Evolutionary conservation across 257 asterid species (phyloP).

Genomic region (Gynochthodes officinalis): DNA sequence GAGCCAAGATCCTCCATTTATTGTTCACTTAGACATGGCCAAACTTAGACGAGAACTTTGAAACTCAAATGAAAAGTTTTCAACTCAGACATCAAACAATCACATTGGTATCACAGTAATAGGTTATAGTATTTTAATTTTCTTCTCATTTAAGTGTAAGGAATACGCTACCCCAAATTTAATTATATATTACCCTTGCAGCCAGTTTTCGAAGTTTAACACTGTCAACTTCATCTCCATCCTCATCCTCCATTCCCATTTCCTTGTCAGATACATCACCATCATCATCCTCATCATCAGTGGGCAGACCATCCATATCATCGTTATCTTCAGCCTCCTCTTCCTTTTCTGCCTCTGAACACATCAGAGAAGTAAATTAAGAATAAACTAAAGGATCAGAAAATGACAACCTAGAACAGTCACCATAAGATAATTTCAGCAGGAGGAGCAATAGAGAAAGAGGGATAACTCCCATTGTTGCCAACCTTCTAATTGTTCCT

Average conservation of each 20-base stretch:
- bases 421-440: background rate
- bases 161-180: background rate
- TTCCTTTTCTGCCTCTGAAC: slow-evolving; percentile 75
- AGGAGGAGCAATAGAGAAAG: background rate
- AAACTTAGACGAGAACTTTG: background rate
- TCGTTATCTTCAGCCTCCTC: slow-evolving; percentile 73
- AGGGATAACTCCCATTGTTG: background rate
- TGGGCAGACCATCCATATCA: slow-evolving; percentile 68
- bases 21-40: background rate
- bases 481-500: slow-evolving; percentile 92
- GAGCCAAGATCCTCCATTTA: background rate
- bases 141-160: background rate
- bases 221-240: slow-evolving; percentile 82
- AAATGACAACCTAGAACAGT: background rate
- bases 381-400: background rate
- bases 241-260: slow-evolving; percentile 92
- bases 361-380: slow-evolving; percentile 3
- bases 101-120: background rate
- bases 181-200: slow-evolving; percentile 58
- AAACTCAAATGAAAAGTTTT: background rate
- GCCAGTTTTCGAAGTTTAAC: slow-evolving; percentile 76
- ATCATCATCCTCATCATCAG: slow-evolving; percentile 77
- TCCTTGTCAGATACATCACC: slow-evolving; percentile 78
- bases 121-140: no score
- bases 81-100: background rate